Base-by-base conservation (phyloP, 1,139 yeast species). In the Diutina sp. region DNA sequence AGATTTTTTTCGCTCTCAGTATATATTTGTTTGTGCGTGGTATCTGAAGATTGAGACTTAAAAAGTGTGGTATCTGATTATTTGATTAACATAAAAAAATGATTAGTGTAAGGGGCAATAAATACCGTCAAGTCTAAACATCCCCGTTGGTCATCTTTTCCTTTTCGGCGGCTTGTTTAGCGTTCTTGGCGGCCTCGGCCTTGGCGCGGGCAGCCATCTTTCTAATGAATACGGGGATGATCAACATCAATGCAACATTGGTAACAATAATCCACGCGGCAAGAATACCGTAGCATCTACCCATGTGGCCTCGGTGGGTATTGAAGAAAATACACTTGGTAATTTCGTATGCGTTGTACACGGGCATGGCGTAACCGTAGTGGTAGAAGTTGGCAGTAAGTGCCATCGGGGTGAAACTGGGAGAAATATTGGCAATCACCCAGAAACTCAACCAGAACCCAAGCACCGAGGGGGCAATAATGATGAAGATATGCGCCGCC, bases 361-460 rank as follows among this genome's bases (percentile, higher is more conserved):
- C 75, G 0, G 91, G 91, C 70, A 83, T 69, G 38, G 80, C 84
- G 64, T 83, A 83, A 6, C 90, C 90, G 66, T 79, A 83, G 55
- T 82, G 68, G 67, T 77, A 86, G 60, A 85, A 82, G 28, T 67
- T 63, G 3, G 82, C 81, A 46, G 73, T 67, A 55, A 85, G 67
- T 1, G 73, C 82, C 62, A 85, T 65, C 2, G 90, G 84, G 46
- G 79, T 75, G 64, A 84, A 83, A 0, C 87, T 77, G 8, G 86
- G 80, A 0, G 89, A 71, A 46, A 85, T 75, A 62, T 84, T 85
- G 54, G 75, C 57, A 57, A 84, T 78, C 63, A 84, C 83, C 78
- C 82, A 81, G 59, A 78, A 73, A 60, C 83, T 72, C 66, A 85
- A 71, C 87, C 89, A 84, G 55, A 81, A 74, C 0, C 88, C 85